Evolutionary conservation across 495 filamentous ascomycete species (phyloP), one percentile per base, ranked within the genome.

Genomic region (Saxophila tyrrhenica): DNA sequence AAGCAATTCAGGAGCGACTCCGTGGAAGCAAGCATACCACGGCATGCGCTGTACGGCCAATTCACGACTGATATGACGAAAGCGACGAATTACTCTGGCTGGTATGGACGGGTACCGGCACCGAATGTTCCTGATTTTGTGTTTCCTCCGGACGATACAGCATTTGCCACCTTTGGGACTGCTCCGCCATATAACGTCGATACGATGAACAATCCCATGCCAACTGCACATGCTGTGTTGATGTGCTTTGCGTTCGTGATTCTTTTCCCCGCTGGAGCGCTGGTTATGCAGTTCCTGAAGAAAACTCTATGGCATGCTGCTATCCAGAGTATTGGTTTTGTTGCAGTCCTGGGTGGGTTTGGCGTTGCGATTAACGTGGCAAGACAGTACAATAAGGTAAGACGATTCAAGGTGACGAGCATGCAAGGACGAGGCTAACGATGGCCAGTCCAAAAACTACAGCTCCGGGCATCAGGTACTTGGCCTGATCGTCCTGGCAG

Each of bases 401-500:
- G 55, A n/a, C 35, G 3, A 9, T 24, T 16, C n/a, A n/a, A 17
- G n/a, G 3, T 9, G 15, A 38, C 16, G 3, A 21, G 9, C 11
- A 9, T 20, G 19, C 41, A 13, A 35, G 7, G 5, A 35, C 29
- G 29, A 35, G 29, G 29, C 49, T 51, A n/a, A 51, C 38, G 10
- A 2, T 46, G 16, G 21, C 15, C 48, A 57, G 75, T 74, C 75
- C 29, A 74, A 73, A 47, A 63, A 69, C 21, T 74, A 73, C 66
- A 70, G 69, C 50, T 74, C 72, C 10, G 65, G 70, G 1, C 81
- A 85, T 60, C 81, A 85, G 59, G 65, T 81, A 48, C 55, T 84
- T 47, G 81, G 81, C 50, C 60, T 81, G 23, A 43, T 78, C 10
- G 67, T 78, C 48, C 60, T 80, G 44, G 52, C 72, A 20, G 57